Base-by-base conservation (phyloP, 495 filamentous ascomycete species). In the Talaromyces stipitatus region DNA sequence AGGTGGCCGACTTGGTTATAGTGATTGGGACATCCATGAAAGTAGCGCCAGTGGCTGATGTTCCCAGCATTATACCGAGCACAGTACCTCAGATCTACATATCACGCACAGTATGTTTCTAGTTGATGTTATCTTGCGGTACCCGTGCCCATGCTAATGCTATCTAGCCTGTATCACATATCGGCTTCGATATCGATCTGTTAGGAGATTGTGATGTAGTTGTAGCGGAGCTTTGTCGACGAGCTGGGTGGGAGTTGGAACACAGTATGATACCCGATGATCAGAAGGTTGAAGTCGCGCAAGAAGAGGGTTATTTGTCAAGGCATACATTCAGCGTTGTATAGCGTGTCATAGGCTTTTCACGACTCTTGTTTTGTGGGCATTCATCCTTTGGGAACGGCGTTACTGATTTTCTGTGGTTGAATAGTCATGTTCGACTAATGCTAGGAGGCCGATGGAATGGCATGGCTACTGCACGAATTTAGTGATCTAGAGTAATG, bases 21-120 rank as follows among this genome's bases (percentile, higher is more conserved):
- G 94, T 96, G 59, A 97, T 98, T 61, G 94, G 94, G 47, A 97
- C 94, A 1, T 91, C 85, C n/a, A 79, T 98, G 61, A 96, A 97
- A 67, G 94, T 98, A 3, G 91, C 91, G 3, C 94, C 94, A 24
- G 94, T 98, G 6, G 88, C 85, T 29, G 92, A 97, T 71, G 89
- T 97, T 22, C 88, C 92, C 1, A 84, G 88, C 2, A 86, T 88
- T 32, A 63, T 97, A 10, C 90, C 91, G 0, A 71, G 82, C 14
- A 66, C 87, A 23, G 85, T 97, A 22, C 94, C 94, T 3, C 94
- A 97, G 68, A 90, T 99, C 58, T 97, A 92, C 69, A 94, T 99
- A 60, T 91, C 86, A 16, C 83, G 91, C 54, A 91, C 88, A 47
- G 84, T 86, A 75, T 62, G 81, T 73, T 20, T 20, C 1, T 30